Percentiles rank a stretch among this genome's conserved stretches.
Conservation (phyloP, 2,329 filamentous ascomycete genomes). For the Chaetomium sp. region DNA sequence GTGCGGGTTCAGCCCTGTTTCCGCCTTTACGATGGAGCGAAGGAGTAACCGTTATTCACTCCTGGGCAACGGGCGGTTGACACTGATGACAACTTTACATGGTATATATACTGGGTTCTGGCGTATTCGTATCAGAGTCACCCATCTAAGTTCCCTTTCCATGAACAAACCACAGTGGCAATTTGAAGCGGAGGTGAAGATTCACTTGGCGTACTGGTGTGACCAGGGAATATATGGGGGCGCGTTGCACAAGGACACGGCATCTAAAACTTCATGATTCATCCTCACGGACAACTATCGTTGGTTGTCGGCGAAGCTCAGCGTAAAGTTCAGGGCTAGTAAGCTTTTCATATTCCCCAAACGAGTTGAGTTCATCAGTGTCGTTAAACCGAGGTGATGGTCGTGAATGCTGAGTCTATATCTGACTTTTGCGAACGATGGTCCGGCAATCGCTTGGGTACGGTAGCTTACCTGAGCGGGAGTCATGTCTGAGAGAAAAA, state of each 20-base stretch:
- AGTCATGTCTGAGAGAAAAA: neutral
- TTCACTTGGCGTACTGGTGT: neutral
- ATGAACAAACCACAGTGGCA: too few species aligned
- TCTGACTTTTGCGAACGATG: neutral
- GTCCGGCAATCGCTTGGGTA: neutral
- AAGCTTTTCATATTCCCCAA: neutral
- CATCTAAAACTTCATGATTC: neutral
- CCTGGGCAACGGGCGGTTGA: too few species aligned
- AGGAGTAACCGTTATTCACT: too few species aligned
- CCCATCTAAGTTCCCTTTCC: too few species aligned
- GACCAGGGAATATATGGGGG: neutral
- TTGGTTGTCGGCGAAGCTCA: neutral
- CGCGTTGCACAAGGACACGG: neutral
- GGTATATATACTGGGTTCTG: too few species aligned
- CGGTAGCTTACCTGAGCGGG: neutral
- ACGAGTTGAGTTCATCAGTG: neutral
- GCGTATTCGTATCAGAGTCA: too few species aligned
- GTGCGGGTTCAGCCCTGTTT: too few species aligned
- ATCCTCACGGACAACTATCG: neutral
- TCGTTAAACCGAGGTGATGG: neutral
- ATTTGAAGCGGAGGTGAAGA: too few species aligned
- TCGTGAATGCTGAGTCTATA: neutral
- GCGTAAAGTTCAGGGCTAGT: neutral
- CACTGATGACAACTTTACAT: too few species aligned
- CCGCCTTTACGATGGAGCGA: too few species aligned